These are phyloP conservation scores for Phanerochaete sordida DNA, from an alignment of 768 basidiomycete genomes.

Conservation along the genomic window DNA sequence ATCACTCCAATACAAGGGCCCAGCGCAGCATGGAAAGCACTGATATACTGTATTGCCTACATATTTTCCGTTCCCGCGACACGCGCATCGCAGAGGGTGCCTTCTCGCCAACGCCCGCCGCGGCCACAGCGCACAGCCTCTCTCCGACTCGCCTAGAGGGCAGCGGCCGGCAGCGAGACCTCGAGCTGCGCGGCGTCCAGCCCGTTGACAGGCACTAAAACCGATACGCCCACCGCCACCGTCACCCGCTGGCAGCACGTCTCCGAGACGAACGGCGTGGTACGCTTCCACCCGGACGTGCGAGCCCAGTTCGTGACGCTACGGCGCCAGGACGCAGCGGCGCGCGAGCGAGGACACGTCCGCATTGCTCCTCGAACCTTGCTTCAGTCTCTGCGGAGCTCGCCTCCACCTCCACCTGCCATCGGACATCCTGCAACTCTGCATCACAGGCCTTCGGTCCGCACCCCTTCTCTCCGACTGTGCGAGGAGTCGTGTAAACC, in stretches of 20 bases:
- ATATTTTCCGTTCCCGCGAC: background rate
- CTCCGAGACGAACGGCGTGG: background rate
- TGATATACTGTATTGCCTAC: background rate
- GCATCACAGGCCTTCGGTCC: background rate
- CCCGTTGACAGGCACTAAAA: background rate
- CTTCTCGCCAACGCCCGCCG: background rate
- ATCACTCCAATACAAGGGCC: background rate
- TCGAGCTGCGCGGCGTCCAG: background rate
- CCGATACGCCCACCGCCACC: background rate
- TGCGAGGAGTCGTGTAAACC: background rate
- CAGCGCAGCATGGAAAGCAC: background rate
- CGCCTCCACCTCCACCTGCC: background rate
- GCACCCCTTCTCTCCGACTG: background rate
- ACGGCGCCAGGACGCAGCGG: background rate
- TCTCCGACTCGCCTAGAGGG: background rate
- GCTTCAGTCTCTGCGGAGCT: background rate
- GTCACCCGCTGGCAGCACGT: background rate
- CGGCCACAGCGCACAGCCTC: background rate
- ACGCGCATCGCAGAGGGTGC: background rate
- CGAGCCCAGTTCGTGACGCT: background rate
- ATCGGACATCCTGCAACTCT: background rate
- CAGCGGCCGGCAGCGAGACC: no score
- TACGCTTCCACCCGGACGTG: background rate
- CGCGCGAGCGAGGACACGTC: background rate
- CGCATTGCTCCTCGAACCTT: background rate